phyloP scores from a whole-genome alignment of 2,329 filamentous ascomycete species.

The Cadophora sp. region DNA sequence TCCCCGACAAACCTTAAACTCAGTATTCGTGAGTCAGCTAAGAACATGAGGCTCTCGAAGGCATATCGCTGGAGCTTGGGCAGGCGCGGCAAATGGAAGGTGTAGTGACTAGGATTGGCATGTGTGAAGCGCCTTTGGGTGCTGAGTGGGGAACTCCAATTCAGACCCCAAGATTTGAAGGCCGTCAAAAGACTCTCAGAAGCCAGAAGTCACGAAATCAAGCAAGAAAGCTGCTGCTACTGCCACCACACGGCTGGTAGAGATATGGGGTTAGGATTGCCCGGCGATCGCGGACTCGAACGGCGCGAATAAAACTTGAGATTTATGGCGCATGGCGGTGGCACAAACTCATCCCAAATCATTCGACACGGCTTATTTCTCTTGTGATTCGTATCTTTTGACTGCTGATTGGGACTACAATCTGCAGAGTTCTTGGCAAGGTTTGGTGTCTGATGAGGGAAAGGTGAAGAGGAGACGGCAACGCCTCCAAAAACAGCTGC shows the following conservation, averaged over 20 bases:
- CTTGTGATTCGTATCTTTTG: conserved; percentile 2
- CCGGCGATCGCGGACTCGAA: not conserved
- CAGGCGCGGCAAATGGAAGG: not conserved
- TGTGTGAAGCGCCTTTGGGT: not conserved
- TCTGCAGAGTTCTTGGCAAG: not conserved
- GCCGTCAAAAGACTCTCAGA: too few relatives aligned
- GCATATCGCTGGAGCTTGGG: not conserved
- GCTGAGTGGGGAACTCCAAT: not conserved
- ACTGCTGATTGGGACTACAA: not conserved
- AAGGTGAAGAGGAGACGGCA: not conserved
- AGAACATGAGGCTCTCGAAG: not conserved
- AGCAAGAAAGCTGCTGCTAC: not conserved
- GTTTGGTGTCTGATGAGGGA: not conserved
- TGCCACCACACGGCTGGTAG: not conserved
- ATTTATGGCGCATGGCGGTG: not conserved
- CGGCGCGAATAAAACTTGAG: not conserved
- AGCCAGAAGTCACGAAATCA: too few relatives aligned
- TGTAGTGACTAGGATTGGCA: not conserved
- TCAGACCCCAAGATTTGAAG: too few relatives aligned
- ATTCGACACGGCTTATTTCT: not conserved
- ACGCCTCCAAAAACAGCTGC: not conserved
- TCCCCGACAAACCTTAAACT: not conserved
- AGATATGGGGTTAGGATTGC: not conserved
- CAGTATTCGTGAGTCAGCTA: not conserved
- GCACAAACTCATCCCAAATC: not conserved